Conservation (phyloP, 2,329 filamentous ascomycete genomes). For the Aphanocladium album region DNA sequence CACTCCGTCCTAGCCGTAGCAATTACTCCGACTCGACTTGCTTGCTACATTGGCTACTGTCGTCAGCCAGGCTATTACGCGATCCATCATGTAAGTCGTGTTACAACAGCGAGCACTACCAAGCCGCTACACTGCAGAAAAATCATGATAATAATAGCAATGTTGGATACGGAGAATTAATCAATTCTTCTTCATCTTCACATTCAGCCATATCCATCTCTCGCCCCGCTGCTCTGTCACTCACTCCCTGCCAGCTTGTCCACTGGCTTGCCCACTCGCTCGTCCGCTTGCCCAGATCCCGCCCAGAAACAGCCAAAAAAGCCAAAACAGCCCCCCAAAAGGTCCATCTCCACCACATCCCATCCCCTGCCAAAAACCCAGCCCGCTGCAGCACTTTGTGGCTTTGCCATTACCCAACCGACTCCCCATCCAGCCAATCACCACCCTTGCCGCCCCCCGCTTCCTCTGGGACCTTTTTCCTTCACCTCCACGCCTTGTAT, state of each 20-base stretch:
- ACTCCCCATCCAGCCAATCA: slow-evolving; percentile 5
- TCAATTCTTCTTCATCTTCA: neutral
- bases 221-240: neutral
- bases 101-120: neutral
- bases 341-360: neutral
- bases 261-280: neutral
- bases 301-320: neutral
- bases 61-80: neutral
- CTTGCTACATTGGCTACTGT: neutral
- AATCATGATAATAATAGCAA: neutral
- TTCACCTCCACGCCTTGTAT: neutral
- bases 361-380: neutral
- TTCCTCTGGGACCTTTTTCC: neutral
- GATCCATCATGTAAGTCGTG: neutral
- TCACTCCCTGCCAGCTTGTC: neutral
- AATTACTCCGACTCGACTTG: neutral
- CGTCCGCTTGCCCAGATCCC: neutral
- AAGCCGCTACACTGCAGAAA: neutral
- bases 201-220: neutral
- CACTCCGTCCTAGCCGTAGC: neutral
- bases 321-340: too few relatives aligned
- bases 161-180: neutral
- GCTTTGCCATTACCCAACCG: slow-evolving; percentile 11
- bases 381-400: neutral
- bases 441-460: neutral